phyloP scores from a whole-genome alignment of 2,329 filamentous ascomycete genomes.

The Calonectria pseudoturangicola region DNA sequence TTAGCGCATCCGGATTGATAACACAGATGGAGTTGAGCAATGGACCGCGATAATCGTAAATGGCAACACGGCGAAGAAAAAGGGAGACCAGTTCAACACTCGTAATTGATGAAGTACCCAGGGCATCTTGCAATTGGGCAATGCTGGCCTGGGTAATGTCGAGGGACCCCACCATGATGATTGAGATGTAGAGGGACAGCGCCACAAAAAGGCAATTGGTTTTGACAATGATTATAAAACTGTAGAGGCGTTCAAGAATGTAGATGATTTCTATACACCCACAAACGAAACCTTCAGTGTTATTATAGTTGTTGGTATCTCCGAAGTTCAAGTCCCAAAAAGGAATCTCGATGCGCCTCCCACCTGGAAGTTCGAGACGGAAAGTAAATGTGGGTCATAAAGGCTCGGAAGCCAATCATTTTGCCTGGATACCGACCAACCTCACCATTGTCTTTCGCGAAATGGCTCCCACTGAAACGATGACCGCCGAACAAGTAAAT shows the following conservation, averaged over 20 bases:
- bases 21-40: constrained; percentile 54
- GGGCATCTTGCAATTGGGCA: constrained; percentile 49
- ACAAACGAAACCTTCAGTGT: background rate
- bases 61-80: constrained; percentile 53
- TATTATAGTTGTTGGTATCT: background rate
- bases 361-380: constrained; percentile 24
- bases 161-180: constrained; percentile 14
- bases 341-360: constrained; percentile 27
- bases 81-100: constrained; percentile 54
- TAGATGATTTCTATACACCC: background rate
- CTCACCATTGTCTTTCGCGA: no score
- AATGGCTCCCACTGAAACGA: background rate
- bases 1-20: constrained; percentile 52
- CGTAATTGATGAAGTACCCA: constrained; percentile 44
- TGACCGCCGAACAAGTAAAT: background rate
- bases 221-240: background rate
- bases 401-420: background rate
- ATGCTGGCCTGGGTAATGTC: constrained; percentile 50
- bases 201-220: background rate
- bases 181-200: background rate
- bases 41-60: constrained; percentile 51
- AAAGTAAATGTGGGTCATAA: background rate
- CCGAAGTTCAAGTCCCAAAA: constrained; percentile 6
- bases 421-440: background rate
- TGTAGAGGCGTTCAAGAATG: background rate